Base-by-base conservation (phyloP, 208 protist species). In the Crithidia acanthocephali region DNA sequence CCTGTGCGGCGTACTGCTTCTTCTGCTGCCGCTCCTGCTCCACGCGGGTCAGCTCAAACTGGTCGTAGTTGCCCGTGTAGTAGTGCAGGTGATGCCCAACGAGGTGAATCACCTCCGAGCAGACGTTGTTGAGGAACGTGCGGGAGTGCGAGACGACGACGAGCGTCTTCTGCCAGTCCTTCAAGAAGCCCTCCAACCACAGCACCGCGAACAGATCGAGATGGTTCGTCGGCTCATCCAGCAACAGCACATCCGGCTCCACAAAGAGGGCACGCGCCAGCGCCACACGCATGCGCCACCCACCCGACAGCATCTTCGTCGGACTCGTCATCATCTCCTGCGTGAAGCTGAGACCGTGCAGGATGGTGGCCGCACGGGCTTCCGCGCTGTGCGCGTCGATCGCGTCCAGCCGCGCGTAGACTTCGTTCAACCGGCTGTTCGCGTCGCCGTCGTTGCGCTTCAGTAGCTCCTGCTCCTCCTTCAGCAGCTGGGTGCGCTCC, bases 211-310 rank as follows among this genome's bases (percentile, higher is more conserved):
- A 96, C 22, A 99, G 78, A 81, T 99, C 98, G 1, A 99, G 87
- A 66, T 99, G 98, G 84, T 99, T 99, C 11, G 98, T 99, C 10
- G 98, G 98, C 84, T 99, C 98, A 84, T 99, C 98, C 6, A 99
- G 85, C 30, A 99, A 85, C 37, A 99, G 83, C 35, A 99, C 78
- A 51, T 98, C 95, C 13, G 98, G 98, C 76, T 96, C 86, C 27
- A 98, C 89, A 80, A 99, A 99, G 28, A 99, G 88, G 11, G 98
- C 98, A 40, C 95, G 91, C 0, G 98, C 98, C 4, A 99, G 90
- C 7, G 97, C 88, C 30, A 99, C 90, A 80, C 98, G 97, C 98
- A 99, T 99, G 76, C 98, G 94, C 97, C 98, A 99, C 52, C 98
- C 98, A 90, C 98, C 95, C 18, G 92, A 97, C 47, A 98, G 82